Conservation (phyloP, 306 rosid genomes). For the Inga oerstediana region DNA sequence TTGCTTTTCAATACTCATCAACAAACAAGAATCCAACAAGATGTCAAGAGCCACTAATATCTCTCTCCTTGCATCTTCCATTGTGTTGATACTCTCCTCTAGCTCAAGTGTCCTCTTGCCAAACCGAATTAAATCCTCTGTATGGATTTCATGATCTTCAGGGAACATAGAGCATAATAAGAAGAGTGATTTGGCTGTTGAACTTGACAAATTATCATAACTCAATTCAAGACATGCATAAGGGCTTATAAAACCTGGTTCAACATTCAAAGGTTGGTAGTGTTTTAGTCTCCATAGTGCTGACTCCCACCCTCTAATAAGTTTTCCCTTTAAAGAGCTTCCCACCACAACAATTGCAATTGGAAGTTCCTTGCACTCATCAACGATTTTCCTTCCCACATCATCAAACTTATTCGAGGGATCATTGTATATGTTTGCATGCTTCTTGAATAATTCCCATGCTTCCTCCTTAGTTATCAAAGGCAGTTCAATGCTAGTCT, state of each 20-base stretch:
- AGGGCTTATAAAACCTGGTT: not conserved
- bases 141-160: not conserved
- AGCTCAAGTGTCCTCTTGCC: not conserved
- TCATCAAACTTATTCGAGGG: not conserved
- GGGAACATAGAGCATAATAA: constrained; percentile 11
- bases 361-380: not conserved
- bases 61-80: not conserved
- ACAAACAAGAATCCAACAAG: constrained; percentile 3
- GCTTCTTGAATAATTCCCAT: not conserved
- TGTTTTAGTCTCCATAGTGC: not conserved
- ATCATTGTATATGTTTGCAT: not conserved
- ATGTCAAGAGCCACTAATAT: not conserved
- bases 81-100: no score
- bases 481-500: not conserved
- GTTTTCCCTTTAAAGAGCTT: not conserved
- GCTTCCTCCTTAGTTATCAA: not conserved
- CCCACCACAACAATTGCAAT: not conserved
- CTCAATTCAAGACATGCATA: not conserved
- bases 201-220: not conserved
- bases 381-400: not conserved
- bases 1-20: accelerated
- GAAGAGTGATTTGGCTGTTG: not conserved
- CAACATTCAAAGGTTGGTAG: not conserved
- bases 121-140: not conserved
- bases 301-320: not conserved